phyloP scores from a whole-genome alignment of 2,329 filamentous ascomycete genomes.

The Phialophora verrucosa region DNA sequence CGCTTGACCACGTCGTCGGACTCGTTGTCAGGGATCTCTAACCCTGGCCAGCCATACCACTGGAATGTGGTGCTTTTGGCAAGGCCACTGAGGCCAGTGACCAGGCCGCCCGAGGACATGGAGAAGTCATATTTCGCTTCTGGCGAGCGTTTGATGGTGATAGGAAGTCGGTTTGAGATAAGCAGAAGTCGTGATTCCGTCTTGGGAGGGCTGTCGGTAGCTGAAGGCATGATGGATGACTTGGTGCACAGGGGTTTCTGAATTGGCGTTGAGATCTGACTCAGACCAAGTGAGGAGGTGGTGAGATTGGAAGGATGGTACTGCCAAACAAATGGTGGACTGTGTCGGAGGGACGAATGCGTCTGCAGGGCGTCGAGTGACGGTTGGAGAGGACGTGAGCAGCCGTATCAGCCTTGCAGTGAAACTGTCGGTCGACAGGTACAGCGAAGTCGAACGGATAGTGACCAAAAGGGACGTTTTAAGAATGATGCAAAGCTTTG shows the following conservation, averaged over 20 bases:
- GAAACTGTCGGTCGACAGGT: background rate
- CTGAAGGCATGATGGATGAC: conserved; percentile 34
- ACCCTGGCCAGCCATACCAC: conserved; percentile 98
- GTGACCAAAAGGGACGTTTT: background rate
- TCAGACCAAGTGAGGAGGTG: conserved; percentile 14
- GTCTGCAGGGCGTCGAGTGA: conserved; percentile 2
- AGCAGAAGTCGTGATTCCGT: conserved; percentile 67
- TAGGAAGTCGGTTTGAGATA: conserved; percentile 91
- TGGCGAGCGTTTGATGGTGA: conserved; percentile 92
- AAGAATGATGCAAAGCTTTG: background rate
- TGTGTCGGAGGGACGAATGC: background rate
- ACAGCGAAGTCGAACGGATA: background rate
- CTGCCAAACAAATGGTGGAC: background rate
- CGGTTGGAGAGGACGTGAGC: background rate
- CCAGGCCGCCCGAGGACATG: conserved; percentile 95
- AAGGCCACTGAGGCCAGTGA: conserved; percentile 88
- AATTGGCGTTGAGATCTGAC: conserved; percentile 10
- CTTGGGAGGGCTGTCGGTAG: conserved; percentile 31
- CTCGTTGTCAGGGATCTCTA: conserved; percentile 88
- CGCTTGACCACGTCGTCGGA: conserved; percentile 74
- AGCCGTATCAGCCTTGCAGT: background rate
- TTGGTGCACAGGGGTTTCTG: background rate
- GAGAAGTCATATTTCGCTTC: conserved; percentile 92
- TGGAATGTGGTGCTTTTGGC: conserved; percentile 95
- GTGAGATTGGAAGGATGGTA: conserved; percentile 3